phyloP scores from a whole-genome alignment of 257 asterid species.

The Hygrophila difformis region DNA sequence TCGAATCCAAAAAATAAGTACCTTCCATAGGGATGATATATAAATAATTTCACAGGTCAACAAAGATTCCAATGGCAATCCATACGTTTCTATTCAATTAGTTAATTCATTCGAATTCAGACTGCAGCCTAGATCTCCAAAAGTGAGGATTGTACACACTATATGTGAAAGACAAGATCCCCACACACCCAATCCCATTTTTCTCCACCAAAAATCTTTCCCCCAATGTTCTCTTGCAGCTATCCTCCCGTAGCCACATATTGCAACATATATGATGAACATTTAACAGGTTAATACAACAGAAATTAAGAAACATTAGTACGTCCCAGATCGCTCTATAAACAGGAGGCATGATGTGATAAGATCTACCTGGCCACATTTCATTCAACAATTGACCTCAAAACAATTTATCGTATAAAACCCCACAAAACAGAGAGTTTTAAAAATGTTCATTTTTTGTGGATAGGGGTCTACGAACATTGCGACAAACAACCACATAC shows the following conservation, averaged over 20 bases:
- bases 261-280: not conserved
- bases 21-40: no score
- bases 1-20: no score
- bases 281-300: constrained; percentile 5
- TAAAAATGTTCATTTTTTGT: no score
- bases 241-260: not conserved
- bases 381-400: constrained; percentile 11
- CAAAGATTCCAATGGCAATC: not conserved
- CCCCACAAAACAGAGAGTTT: constrained; percentile 4
- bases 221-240: not conserved
- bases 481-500: constrained; percentile 14
- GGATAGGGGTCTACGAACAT: constrained; percentile 11
- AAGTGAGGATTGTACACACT: not conserved
- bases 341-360: constrained; percentile 6
- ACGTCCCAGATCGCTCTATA: not conserved
- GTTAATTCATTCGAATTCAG: constrained; percentile 1
- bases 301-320: not conserved
- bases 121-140: not conserved
- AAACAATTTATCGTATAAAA: constrained; percentile 1
- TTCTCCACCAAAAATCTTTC: not conserved
- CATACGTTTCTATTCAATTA: not conserved
- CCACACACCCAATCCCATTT: not conserved
- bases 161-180: no score
- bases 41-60: no score
- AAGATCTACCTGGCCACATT: constrained; percentile 14